Evolutionary conservation across 2,329 filamentous ascomycete genomes (phyloP).

Genomic region (Albifimbria verrucaria): DNA sequence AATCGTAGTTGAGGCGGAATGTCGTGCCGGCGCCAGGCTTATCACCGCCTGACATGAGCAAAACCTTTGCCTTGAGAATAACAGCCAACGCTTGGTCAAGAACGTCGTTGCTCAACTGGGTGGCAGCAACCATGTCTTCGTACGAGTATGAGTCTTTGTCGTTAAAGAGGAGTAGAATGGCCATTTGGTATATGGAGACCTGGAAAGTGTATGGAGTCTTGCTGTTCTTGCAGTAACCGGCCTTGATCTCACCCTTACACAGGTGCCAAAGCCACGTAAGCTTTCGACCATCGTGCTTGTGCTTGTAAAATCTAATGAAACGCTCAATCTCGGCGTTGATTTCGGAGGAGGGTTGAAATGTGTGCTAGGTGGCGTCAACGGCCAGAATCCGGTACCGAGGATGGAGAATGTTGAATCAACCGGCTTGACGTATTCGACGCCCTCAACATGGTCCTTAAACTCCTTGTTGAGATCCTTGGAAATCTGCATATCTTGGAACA

Average conservation of each 20-base stretch:
- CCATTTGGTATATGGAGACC: slow-evolving; percentile 98
- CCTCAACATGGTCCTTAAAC: slow-evolving; percentile 74
- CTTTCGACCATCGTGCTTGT: slow-evolving; percentile 95
- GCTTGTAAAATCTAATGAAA: slow-evolving; percentile 87
- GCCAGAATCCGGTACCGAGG: slow-evolving; percentile 96
- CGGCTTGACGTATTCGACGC: slow-evolving; percentile 56
- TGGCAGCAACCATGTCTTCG: slow-evolving; percentile 80
- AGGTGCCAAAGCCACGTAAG: slow-evolving; percentile 98
- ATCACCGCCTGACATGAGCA: slow-evolving; percentile 63
- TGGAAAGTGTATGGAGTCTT: slow-evolving; percentile 96
- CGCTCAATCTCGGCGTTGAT: slow-evolving; percentile 85
- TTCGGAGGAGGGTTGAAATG: slow-evolving; percentile 80
- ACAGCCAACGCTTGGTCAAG: slow-evolving; percentile 84
- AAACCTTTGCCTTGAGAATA: slow-evolving; percentile 88
- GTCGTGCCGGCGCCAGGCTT: slow-evolving; percentile 76
- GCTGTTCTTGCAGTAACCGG: slow-evolving; percentile 82
- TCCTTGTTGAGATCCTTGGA: slow-evolving; percentile 93
- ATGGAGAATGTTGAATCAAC: slow-evolving; percentile 88
- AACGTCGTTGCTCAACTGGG: slow-evolving; percentile 74
- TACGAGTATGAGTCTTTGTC: slow-evolving; percentile 82
- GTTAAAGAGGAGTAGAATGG: slow-evolving; percentile 90
- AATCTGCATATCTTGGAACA: slow-evolving; percentile 99
- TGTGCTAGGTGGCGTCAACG: slow-evolving; percentile 79
- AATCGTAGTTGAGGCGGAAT: slow-evolving; percentile 86
- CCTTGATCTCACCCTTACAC: slow-evolving; percentile 94